Conservation (phyloP, 805 yeast species). For the Alloascoidea hylecoeti region DNA sequence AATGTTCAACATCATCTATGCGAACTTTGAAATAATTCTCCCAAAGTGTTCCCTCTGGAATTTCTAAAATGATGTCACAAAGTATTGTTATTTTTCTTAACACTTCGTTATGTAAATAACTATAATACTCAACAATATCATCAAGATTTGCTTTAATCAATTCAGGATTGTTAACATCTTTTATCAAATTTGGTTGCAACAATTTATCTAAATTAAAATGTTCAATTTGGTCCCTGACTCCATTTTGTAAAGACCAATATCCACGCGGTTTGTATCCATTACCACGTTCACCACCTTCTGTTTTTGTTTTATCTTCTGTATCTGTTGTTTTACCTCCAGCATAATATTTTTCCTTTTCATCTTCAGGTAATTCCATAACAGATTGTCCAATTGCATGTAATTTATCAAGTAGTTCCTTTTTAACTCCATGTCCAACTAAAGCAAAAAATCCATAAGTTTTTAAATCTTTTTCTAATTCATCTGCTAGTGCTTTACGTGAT, state of each 20-base stretch:
- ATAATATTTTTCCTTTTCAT: constrained; percentile 20
- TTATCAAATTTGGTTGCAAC: constrained; percentile 19
- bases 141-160: constrained; percentile 22
- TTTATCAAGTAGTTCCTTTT: constrained; percentile 17
- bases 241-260: constrained; percentile 31
- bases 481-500: constrained; percentile 20
- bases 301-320: constrained; percentile 12
- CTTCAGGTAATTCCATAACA: constrained; percentile 24
- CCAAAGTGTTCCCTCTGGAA: constrained; percentile 31
- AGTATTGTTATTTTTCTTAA: constrained; percentile 21
- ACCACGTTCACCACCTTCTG: constrained; percentile 31
- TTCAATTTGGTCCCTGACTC: constrained; percentile 27
- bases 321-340: constrained; percentile 25
- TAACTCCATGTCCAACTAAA: constrained; percentile 26
- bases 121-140: constrained; percentile 25
- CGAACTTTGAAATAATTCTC: constrained; percentile 20
- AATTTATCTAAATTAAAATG: constrained; percentile 28
- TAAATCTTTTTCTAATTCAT: constrained; percentile 23
- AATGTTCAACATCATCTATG: constrained; percentile 17
- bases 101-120: constrained; percentile 22
- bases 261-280: constrained; percentile 32
- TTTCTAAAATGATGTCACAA: constrained; percentile 28
- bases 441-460: constrained; percentile 30
- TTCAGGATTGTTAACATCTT: constrained; percentile 23
- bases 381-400: constrained; percentile 26